These are phyloP conservation scores for Punica granatum DNA, from an alignment of 345 rosid genomes.

Conservation along the genomic window DNA sequence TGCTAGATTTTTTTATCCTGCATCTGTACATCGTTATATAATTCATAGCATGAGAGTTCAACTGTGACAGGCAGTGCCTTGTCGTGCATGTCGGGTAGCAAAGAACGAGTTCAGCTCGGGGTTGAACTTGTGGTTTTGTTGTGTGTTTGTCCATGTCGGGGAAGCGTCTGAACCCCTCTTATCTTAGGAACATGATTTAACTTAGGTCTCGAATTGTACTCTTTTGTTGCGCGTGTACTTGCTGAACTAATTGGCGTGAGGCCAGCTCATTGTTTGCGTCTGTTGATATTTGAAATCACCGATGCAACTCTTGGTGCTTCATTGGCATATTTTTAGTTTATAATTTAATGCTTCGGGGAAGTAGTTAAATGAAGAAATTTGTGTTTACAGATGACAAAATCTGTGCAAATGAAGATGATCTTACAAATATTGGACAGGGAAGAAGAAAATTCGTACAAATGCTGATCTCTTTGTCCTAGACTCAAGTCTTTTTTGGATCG, in stretches of 20 bases:
- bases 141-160: constrained; percentile 13
- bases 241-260: background rate
- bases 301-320: background rate
- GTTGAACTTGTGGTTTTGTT: constrained; percentile 40
- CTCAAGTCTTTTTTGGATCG: background rate
- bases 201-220: background rate
- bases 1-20: background rate
- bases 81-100: constrained; percentile 14
- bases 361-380: background rate
- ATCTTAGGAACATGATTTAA: background rate
- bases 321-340: background rate
- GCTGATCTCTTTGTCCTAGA: too few species aligned
- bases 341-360: too few species aligned
- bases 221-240: background rate
- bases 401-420: background rate
- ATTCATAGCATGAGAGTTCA: background rate
- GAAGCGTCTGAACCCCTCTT: background rate
- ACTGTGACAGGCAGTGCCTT: background rate
- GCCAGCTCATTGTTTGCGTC: background rate
- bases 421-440: too few species aligned
- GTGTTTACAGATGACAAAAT: too few species aligned
- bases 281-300: background rate
- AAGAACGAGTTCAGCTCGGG: constrained; percentile 52
- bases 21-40: background rate
- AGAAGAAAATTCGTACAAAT: too few species aligned